Evolutionary conservation across 108 stramenopile genomes (phyloP).

Genomic region (Cyclotella baltica): DNA sequence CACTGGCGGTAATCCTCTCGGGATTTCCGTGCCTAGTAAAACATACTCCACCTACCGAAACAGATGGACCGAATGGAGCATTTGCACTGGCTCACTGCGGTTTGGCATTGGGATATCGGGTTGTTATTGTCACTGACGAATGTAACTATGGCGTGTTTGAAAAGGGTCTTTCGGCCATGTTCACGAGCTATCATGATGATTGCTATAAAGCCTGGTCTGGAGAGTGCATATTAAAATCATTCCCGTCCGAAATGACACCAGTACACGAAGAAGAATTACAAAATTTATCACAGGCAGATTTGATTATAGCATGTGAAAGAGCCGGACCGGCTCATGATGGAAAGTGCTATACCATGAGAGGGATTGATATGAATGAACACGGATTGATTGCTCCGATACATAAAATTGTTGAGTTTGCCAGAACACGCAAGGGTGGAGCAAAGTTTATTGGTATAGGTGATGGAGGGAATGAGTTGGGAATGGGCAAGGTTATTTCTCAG

Average conservation of each 20-base stretch:
- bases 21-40: constrained; percentile 88
- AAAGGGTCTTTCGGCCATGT: constrained; percentile 37
- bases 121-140: constrained; percentile 71
- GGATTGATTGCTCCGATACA: constrained; percentile 81
- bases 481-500: constrained; percentile 83
- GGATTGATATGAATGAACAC: constrained; percentile 73
- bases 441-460: constrained; percentile 70
- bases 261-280: constrained; percentile 59
- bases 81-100: constrained; percentile 64
- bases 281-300: constrained; percentile 45
- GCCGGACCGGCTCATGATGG: constrained; percentile 83
- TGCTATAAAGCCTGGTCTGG: constrained; percentile 28
- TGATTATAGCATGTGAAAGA: constrained; percentile 79
- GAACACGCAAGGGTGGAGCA: constrained; percentile 1
- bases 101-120: constrained; percentile 62
- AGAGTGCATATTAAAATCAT: constrained; percentile 34
- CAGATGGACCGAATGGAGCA: constrained; percentile 88
- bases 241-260: constrained; percentile 54
- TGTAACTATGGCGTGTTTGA: constrained; percentile 66
- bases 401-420: constrained; percentile 57
- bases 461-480: constrained; percentile 88
- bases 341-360: constrained; percentile 86
- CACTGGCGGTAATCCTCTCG: constrained; percentile 69
- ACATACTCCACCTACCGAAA: constrained; percentile 80
- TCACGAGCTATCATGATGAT: constrained; percentile 19